Conservation (phyloP, 2,329 filamentous ascomycete genomes). For the Teratosphaeriaceae sp. region DNA sequence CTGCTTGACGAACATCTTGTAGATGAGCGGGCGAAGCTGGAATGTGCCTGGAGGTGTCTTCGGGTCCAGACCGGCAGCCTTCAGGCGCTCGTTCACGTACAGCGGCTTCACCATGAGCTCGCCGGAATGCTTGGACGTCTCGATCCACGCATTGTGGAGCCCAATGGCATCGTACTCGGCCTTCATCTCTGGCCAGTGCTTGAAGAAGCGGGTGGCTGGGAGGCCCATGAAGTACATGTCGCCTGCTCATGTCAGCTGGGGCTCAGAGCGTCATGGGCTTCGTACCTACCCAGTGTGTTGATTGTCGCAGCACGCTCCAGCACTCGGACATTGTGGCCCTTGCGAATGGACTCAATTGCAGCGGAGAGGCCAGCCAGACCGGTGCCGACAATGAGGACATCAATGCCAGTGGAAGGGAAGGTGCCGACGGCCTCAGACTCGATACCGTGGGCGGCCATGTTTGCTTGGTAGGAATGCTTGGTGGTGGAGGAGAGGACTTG, state of each 20-base stretch:
- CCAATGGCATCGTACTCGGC: conserved; percentile 47
- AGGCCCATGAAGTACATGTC: conserved; percentile 57
- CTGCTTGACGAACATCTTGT: conserved; percentile 49
- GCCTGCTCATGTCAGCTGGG: conserved; percentile 30
- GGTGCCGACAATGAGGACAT: conserved; percentile 27
- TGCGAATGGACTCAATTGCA: conserved; percentile 27
- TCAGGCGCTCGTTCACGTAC: conserved; percentile 46
- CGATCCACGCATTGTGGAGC: conserved; percentile 49
- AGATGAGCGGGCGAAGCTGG: conserved; percentile 51
- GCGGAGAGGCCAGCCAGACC: conserved; percentile 26
- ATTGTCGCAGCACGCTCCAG: conserved; percentile 37
- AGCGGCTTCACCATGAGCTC: conserved; percentile 43
- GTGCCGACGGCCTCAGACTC: conserved; percentile 45
- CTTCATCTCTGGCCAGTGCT: conserved; percentile 48
- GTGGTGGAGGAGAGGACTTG: not conserved
- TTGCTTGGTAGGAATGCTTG: too few species aligned
- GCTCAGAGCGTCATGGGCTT: not conserved
- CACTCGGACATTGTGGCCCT: conserved; percentile 26
- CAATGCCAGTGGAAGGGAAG: conserved; percentile 35
- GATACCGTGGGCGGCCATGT: conserved; percentile 26
- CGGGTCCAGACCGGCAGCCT: conserved; percentile 37
- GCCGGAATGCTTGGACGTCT: conserved; percentile 50
- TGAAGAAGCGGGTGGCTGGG: conserved; percentile 49
- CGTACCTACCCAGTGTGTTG: conserved; percentile 44
- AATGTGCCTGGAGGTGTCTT: conserved; percentile 49